Evolutionary conservation across 129 eudicot species (phyloP).

Genomic region (Mikania micrantha): DNA sequence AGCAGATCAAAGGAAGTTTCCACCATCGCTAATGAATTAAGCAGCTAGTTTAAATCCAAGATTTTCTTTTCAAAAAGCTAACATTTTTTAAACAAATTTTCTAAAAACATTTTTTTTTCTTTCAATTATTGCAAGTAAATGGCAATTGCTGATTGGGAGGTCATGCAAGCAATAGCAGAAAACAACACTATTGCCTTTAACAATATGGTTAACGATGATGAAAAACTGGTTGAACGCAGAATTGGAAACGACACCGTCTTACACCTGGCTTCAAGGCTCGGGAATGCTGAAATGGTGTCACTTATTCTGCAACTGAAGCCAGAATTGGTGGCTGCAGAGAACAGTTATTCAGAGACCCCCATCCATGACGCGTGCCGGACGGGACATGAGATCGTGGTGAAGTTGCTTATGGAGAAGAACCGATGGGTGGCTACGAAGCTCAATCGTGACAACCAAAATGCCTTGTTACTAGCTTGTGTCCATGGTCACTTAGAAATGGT

Average conservation of each 20-base stretch:
- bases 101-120: background rate
- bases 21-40: too few species aligned
- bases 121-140: background rate
- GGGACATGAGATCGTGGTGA: background rate
- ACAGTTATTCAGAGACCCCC: background rate
- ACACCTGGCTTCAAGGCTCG: conserved; percentile 16
- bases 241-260: background rate
- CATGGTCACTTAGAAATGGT: conserved; percentile 18
- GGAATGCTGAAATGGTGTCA: conserved; percentile 17
- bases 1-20: too few species aligned
- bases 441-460: conserved; percentile 6
- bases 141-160: conserved; percentile 2
- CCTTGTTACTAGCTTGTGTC: conserved; percentile 13
- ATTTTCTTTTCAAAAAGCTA: too few species aligned
- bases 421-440: conserved; percentile 14
- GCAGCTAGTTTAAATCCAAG: too few species aligned
- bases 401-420: conserved; percentile 7
- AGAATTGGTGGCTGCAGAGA: conserved; percentile 7
- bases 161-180: conserved; percentile 14
- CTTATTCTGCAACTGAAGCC: conserved; percentile 7
- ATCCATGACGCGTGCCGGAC: conserved; percentile 7
- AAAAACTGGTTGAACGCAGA: conserved; percentile 10
- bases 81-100: too few species aligned
- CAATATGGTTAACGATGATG: conserved; percentile 1
- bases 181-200: conserved; percentile 2